A percentile compares a stretch with the other conserved stretches of the same genome.
phyloP scores from a whole-genome alignment of 805 yeast genomes.

The Monosporozyma siamensis region DNA sequence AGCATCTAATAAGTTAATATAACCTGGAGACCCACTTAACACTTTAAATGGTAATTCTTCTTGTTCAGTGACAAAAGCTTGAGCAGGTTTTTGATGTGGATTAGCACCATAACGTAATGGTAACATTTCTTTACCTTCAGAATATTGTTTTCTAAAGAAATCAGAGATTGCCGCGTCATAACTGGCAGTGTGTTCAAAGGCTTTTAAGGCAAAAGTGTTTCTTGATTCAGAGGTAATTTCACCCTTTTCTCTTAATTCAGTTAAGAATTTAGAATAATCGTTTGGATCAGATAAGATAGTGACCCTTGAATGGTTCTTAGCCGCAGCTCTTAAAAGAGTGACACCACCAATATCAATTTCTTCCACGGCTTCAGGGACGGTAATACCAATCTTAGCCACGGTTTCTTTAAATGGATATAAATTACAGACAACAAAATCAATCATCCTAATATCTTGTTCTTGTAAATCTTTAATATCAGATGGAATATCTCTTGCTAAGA shows the following conservation, averaged over 20 bases:
- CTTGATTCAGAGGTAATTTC: slow-evolving; percentile 62
- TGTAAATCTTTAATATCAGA: slow-evolving; percentile 79
- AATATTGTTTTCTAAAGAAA: slow-evolving; percentile 92
- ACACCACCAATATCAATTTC: slow-evolving; percentile 98
- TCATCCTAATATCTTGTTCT: slow-evolving; percentile 86
- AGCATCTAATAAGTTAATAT: slow-evolving; percentile 91
- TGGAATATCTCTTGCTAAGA: slow-evolving; percentile 85
- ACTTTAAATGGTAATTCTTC: slow-evolving; percentile 87
- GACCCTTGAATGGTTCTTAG: slow-evolving; percentile 94
- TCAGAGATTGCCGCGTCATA: slow-evolving; percentile 93
- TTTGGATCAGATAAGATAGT: slow-evolving; percentile 89
- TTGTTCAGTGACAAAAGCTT: slow-evolving; percentile 81
- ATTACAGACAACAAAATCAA: slow-evolving; percentile 94
- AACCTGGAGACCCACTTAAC: slow-evolving; percentile 91
- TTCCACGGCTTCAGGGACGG: slow-evolving; percentile 95
- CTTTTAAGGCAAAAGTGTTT: slow-evolving; percentile 83
- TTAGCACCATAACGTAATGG: slow-evolving; percentile 97
- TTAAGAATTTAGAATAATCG: slow-evolving; percentile 79
- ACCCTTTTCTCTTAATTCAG: slow-evolving; percentile 60
- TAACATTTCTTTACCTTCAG: slow-evolving; percentile 79
- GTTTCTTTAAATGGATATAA: slow-evolving; percentile 97
- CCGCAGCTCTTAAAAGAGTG: slow-evolving; percentile 93
- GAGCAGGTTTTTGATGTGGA: slow-evolving; percentile 99
- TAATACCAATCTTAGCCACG: slow-evolving; percentile 86
- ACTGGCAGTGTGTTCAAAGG: slow-evolving; percentile 96